phyloP scores from a whole-genome alignment of 352 stramenopile species.

The Phytophthora idaei region DNA sequence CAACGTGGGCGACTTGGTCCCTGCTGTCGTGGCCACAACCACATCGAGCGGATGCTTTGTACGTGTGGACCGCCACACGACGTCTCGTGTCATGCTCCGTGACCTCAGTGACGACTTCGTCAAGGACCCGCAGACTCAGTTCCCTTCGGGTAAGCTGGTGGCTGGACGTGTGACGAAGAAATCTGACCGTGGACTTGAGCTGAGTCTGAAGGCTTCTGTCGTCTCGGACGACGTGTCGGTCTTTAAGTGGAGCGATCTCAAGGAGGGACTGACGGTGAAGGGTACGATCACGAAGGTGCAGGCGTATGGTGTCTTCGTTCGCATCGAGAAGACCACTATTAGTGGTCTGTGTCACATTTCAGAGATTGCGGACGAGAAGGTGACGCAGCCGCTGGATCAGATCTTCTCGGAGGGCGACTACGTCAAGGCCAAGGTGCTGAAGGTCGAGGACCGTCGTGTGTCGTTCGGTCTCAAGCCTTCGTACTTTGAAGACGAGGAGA shows the following conservation, averaged over 20 bases:
- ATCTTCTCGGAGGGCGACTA: conserved; percentile 96
- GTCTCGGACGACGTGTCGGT: conserved; percentile 89
- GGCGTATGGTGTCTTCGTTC: conserved; percentile 96
- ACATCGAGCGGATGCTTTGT: conserved; percentile 94
- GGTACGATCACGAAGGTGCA: conserved; percentile 96
- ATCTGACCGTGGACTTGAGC: conserved; percentile 83
- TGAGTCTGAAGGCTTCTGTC: conserved; percentile 94
- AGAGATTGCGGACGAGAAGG: conserved; percentile 94
- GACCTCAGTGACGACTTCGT: conserved; percentile 96
- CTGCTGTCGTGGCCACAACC: conserved; percentile 92
- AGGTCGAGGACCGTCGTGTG: conserved; percentile 91
- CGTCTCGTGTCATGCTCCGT: conserved; percentile 93
- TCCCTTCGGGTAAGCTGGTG: conserved; percentile 93
- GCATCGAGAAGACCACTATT: conserved; percentile 95
- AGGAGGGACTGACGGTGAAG: conserved; percentile 92
- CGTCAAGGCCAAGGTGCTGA: conserved; percentile 97
- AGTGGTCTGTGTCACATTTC: conserved; percentile 96
- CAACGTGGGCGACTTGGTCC: conserved; percentile 86
- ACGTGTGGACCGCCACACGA: conserved; percentile 86
- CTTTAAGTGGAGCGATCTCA: conserved; percentile 91
- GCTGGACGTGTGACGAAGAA: conserved; percentile 93
- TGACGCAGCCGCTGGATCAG: conserved; percentile 92
- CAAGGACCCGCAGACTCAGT: conserved; percentile 88
- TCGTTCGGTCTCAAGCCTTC: conserved; percentile 97
- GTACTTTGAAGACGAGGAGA: conserved; percentile 94